These are phyloP conservation scores for Eucalyptus camaldulensis DNA, from an alignment of 345 rosid genomes.

Conservation along the genomic window DNA sequence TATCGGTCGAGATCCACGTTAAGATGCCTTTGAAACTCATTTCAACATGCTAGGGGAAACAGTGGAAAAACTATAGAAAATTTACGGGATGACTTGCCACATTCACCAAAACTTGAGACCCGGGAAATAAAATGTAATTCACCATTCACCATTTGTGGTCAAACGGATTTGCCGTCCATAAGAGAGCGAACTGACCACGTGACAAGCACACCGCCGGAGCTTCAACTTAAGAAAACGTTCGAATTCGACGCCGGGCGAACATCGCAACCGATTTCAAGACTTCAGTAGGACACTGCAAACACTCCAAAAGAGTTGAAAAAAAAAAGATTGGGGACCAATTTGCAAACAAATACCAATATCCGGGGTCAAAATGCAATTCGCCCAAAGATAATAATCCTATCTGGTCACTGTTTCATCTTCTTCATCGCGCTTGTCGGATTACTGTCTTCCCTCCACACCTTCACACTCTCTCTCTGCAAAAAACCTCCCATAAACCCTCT, in stretches of 20 bases:
- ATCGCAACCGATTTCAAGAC: background rate
- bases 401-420: background rate
- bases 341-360: background rate
- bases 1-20: accelerated
- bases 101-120: background rate
- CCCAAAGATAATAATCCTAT: background rate
- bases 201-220: background rate
- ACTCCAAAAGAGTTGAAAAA: accelerated
- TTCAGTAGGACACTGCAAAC: background rate
- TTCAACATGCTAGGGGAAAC: background rate
- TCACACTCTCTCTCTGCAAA: background rate
- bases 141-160: background rate
- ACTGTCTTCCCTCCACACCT: background rate
- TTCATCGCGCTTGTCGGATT: background rate
- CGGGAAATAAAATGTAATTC: background rate
- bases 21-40: background rate
- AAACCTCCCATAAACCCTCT: background rate
- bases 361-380: background rate
- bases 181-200: too few species aligned
- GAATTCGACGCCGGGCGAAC: too few species aligned
- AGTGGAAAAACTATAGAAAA: background rate
- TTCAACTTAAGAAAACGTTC: background rate
- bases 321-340: background rate
- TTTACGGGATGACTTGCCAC: accelerated
- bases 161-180: background rate